Conservation (phyloP, 139 green algal genomes). For the Chlorella sp. region DNA sequence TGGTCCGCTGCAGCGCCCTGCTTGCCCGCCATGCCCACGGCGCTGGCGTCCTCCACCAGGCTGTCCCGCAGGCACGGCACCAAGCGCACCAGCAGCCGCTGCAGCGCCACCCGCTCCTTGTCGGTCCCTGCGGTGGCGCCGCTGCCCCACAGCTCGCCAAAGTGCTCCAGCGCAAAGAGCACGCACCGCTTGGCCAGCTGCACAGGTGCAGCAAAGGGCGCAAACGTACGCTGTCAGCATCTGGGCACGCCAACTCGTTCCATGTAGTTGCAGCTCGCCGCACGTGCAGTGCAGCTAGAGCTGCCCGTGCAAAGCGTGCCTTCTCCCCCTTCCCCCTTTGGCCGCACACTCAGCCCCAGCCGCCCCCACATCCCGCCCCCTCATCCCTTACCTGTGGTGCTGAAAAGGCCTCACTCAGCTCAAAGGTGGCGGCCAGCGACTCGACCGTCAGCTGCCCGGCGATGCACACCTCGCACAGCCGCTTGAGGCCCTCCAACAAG, state of each 20-base stretch:
- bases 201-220: not conserved
- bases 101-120: too few species aligned
- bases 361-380: too few species aligned
- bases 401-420: constrained; percentile 73
- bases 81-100: constrained; percentile 38
- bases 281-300: too few species aligned
- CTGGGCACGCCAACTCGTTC: not conserved
- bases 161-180: constrained; percentile 84
- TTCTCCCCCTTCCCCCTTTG: too few species aligned
- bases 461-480: constrained; percentile 84
- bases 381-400: constrained; percentile 9
- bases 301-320: too few species aligned
- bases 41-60: constrained; percentile 38
- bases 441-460: constrained; percentile 63
- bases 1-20: too few species aligned
- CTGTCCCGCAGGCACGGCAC: constrained; percentile 33
- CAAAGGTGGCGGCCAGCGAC: constrained; percentile 67
- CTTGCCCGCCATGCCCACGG: not conserved
- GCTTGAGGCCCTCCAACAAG: constrained; percentile 91
- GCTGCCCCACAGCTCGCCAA: constrained; percentile 56
- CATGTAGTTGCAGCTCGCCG: too few species aligned
- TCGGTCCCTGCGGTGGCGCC: not conserved
- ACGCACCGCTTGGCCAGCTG: constrained; percentile 70
- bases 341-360: too few species aligned
- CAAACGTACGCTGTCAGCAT: not conserved